phyloP scores from a whole-genome alignment of 2,329 filamentous ascomycete genomes.

The Gremmenia infestans region DNA sequence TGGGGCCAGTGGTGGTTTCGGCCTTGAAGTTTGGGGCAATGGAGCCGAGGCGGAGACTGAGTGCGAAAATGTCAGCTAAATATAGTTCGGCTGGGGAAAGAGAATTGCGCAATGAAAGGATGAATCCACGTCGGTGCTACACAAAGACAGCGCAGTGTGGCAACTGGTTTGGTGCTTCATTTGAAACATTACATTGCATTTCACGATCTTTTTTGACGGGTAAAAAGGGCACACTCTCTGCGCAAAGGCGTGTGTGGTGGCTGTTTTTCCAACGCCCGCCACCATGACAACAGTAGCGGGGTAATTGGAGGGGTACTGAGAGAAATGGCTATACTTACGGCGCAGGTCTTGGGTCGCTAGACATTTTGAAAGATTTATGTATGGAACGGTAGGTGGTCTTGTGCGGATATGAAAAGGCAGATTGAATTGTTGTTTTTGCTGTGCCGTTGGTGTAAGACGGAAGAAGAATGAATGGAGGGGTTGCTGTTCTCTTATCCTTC shows the following conservation, averaged over 20 bases:
- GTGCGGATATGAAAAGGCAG: background rate
- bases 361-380: constrained; percentile 2
- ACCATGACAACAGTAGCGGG: background rate
- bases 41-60: constrained; percentile 59
- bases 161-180: background rate
- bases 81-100: background rate
- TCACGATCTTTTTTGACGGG: background rate
- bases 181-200: background rate
- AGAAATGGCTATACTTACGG: constrained; percentile 11
- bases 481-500: no score
- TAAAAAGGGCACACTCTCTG: background rate
- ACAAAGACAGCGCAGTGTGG: no score
- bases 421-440: background rate
- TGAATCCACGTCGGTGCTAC: background rate
- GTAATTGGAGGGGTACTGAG: background rate
- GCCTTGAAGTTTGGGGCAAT: constrained; percentile 78
- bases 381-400: background rate
- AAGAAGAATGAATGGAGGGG: no score
- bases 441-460: background rate
- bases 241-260: background rate
- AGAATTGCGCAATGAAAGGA: background rate
- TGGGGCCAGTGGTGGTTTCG: constrained; percentile 70
- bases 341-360: constrained; percentile 15
- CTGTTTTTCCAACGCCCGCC: background rate
- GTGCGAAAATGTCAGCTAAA: constrained; percentile 2